Evolutionary conservation across 108 stramenopile species (phyloP).

Genomic region (Schizochytrium sp.): DNA sequence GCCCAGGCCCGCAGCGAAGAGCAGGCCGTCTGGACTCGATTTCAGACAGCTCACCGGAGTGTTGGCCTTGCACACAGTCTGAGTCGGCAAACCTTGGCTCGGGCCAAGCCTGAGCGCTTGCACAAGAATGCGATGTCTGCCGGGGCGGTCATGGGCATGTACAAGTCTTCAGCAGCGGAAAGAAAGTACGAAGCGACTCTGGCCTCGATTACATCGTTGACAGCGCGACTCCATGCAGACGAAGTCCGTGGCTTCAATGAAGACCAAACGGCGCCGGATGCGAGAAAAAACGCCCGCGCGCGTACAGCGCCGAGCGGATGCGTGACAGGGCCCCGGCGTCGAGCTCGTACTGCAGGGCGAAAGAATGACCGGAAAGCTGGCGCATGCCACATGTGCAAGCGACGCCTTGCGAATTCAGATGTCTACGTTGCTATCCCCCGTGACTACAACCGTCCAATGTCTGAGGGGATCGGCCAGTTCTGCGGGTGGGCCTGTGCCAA

Average conservation of each 20-base stretch:
- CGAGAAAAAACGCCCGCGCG: no score
- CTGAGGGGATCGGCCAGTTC: neutral
- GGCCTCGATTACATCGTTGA: neutral
- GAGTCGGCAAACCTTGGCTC: neutral
- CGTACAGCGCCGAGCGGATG: no score
- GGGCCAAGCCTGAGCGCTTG: neutral
- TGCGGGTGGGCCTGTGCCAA: neutral
- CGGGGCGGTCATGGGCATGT: neutral
- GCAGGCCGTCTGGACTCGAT: neutral
- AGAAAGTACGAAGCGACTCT: neutral
- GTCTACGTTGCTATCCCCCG: neutral
- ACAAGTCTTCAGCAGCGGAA: neutral
- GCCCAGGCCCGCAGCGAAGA: neutral
- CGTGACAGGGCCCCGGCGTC: no score
- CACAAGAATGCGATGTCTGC: neutral
- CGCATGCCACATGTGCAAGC: no score
- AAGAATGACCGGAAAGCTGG: no score
- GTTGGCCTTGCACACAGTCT: neutral
- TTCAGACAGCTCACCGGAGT: neutral
- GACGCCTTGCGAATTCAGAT: neutral
- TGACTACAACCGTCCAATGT: neutral
- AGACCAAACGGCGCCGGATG: no score
- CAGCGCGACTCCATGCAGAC: neutral
- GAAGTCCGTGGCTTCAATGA: neutral
- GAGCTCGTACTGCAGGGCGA: no score